Evolutionary conservation across 179 eudicot species (phyloP), one percentile per base, ranked within the genome.

Genomic region (Patellifolia procumbens): DNA sequence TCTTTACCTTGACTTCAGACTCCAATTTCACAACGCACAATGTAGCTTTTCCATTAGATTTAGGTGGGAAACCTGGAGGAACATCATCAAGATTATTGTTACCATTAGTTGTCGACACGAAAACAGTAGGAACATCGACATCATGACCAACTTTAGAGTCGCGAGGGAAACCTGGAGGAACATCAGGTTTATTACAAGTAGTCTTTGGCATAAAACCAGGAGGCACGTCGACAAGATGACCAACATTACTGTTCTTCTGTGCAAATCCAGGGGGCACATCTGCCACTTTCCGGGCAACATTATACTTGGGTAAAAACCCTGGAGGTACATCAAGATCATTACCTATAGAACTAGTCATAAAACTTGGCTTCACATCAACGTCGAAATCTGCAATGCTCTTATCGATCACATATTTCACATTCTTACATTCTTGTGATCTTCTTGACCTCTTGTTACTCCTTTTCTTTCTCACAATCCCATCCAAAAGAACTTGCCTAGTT

Each of bases 381-480:
- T 76, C 74, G 29, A n/a, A 45, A 56, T 0, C 29, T 3, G 2
- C n/a, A 48, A 31, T 46, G 17, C 17, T 51, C n/a, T 56, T 63
- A 61, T 83, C 75, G 16, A 28, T 55, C 42, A 72, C 76, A 68
- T 56, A 45, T 29, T 13, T 58, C 29, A 0, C 37, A 62, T 20
- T 45, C 65, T 72, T 39, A 48, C 58, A 29, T 17, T 42, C 61
- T 22, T 15, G 29, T 39, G 61, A 35, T 61, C 74, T 68, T 69
- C 59, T 66, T 2, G 31, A 69, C 61, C 77, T 68, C 26, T 71
- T 64, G 8, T 24, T 53, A 68, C 64, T 63, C 69, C 85, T 49
- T 42, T 32, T 72, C 74, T 70, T 79, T 12, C 73, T 75, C n/a
- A 72, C 34, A 58, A 75, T 45, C 11, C 75, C 80, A 28, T n/a